Conservation (phyloP, 257 asterid genomes). For the Scutellaria galericulata region DNA sequence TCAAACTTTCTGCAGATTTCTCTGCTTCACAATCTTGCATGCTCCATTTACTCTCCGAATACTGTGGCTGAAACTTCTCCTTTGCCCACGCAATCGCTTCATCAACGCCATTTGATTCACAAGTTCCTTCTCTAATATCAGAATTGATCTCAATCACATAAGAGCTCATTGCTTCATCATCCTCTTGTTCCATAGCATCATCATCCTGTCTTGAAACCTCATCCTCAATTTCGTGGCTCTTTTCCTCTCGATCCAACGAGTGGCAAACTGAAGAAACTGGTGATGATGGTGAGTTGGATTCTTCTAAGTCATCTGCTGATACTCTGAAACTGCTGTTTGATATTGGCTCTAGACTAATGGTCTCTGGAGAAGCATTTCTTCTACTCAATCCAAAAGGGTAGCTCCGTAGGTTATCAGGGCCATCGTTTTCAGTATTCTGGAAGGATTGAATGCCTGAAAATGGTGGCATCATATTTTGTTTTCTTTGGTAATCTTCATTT, state of each 20-base stretch:
- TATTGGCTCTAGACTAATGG: slow-evolving; percentile 53
- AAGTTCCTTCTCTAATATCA: slow-evolving; percentile 50
- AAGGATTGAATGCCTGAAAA: slow-evolving; percentile 40
- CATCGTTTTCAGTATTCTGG: slow-evolving; percentile 37
- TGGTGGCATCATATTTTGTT: slow-evolving; percentile 39
- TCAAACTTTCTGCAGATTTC: slow-evolving; percentile 43
- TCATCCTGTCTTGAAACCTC: slow-evolving; percentile 34
- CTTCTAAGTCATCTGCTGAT: slow-evolving; percentile 55
- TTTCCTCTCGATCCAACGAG: slow-evolving; percentile 39
- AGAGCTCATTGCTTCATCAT: slow-evolving; percentile 70
- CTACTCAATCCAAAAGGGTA: slow-evolving; percentile 48
- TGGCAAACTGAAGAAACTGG: slow-evolving; percentile 60
- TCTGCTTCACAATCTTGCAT: slow-evolving; percentile 41
- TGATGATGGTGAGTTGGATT: slow-evolving; percentile 59
- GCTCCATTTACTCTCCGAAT: slow-evolving; percentile 36
- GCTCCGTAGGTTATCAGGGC: slow-evolving; percentile 41
- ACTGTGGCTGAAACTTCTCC: slow-evolving; percentile 63
- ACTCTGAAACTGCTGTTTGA: slow-evolving; percentile 51
- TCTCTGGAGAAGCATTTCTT: slow-evolving; percentile 72
- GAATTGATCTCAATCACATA: slow-evolving; percentile 75
- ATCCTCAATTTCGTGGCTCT: slow-evolving; percentile 33
- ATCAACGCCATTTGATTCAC: slow-evolving; percentile 69
- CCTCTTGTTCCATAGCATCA: slow-evolving; percentile 44
- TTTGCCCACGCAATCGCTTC: slow-evolving; percentile 91
- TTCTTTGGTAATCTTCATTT: slow-evolving; percentile 42